phyloP scores from a whole-genome alignment of 2,329 filamentous ascomycete genomes.

The Apiospora kogelbergensis region DNA sequence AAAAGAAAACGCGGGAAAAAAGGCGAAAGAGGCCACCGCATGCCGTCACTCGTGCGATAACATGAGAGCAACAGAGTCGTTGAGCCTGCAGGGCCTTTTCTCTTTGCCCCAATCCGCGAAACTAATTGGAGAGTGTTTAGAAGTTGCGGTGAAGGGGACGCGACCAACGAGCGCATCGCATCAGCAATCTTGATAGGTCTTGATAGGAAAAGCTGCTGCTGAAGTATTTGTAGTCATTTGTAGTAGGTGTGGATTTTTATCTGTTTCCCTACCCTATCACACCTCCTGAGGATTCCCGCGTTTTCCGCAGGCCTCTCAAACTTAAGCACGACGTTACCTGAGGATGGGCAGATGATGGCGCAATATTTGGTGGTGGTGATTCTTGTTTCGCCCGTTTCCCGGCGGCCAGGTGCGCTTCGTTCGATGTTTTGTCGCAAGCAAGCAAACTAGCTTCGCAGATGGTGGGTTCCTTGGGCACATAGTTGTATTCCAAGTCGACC shows the following conservation, averaged over 20 bases:
- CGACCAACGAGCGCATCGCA: background rate
- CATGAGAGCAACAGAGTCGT: background rate
- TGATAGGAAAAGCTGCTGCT: background rate
- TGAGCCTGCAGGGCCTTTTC: background rate
- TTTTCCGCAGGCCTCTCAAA: background rate
- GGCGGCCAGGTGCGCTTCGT: background rate
- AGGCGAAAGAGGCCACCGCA: background rate
- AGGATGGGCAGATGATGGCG: conserved; percentile 2
- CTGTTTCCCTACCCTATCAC: too few species aligned
- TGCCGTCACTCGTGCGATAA: background rate
- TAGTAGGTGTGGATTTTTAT: background rate
- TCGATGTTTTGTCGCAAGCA: background rate
- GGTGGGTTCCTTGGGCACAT: background rate
- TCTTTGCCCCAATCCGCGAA: background rate
- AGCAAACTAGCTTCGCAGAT: background rate
- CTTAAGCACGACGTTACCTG: background rate
- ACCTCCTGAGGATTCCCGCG: background rate
- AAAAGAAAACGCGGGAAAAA: background rate
- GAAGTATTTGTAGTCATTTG: background rate
- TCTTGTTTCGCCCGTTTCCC: background rate
- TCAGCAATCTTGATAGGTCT: background rate
- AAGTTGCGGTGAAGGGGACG: conserved; percentile 1
- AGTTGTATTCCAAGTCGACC: background rate
- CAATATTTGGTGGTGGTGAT: background rate
- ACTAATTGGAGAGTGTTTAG: background rate